Evolutionary conservation across 2,329 filamentous ascomycete species (phyloP).

Genomic region (Cordyceps tenuipes): DNA sequence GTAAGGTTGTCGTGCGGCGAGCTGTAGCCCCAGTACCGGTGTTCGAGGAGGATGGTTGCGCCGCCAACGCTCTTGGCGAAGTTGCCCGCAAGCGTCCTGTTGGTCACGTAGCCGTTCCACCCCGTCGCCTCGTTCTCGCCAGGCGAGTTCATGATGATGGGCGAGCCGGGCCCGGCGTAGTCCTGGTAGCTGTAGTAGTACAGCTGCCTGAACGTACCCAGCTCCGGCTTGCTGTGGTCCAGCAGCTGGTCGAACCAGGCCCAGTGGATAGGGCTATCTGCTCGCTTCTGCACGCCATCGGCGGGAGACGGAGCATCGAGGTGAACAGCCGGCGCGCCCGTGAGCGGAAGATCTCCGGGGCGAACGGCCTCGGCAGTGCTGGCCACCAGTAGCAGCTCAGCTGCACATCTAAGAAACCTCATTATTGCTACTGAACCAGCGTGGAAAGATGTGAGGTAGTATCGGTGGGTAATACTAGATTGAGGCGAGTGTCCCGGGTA

Average conservation of each 20-base stretch:
- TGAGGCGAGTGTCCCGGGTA: neutral
- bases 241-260: slow-evolving; percentile 44
- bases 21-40: slow-evolving; percentile 73
- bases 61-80: slow-evolving; percentile 60
- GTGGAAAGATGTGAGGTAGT: neutral
- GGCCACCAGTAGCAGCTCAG: slow-evolving; percentile 4
- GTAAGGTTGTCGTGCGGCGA: slow-evolving; percentile 55
- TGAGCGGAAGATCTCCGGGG: neutral
- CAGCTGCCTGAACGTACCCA: slow-evolving; percentile 58
- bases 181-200: slow-evolving; percentile 74
- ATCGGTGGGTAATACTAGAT: neutral
- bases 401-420: slow-evolving; percentile 8
- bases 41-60: slow-evolving; percentile 64
- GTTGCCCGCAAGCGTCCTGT: slow-evolving; percentile 56
- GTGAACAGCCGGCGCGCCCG: neutral
- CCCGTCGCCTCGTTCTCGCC: slow-evolving; percentile 46
- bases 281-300: slow-evolving; percentile 5
- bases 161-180: slow-evolving; percentile 67
- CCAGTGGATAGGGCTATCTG: slow-evolving; percentile 2
- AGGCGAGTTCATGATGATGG: slow-evolving; percentile 59
- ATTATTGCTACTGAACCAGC: neutral
- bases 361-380: neutral
- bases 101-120: slow-evolving; percentile 59
- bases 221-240: slow-evolving; percentile 47
- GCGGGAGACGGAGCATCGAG: neutral